Conservation (phyloP, 2,329 filamentous ascomycete genomes). For the Fusarium papillatum region DNA sequence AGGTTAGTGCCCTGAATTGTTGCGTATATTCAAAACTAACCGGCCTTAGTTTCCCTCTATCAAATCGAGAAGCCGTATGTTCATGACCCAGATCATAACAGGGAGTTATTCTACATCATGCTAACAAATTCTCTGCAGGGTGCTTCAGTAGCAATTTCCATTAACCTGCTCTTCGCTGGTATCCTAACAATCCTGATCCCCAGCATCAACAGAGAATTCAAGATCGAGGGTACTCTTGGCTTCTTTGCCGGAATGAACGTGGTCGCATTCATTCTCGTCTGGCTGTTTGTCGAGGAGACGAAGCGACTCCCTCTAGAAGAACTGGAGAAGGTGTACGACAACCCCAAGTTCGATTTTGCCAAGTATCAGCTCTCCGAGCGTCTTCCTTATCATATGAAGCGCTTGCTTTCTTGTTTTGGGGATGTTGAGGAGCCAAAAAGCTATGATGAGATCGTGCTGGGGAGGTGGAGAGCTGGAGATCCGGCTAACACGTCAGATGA, state of each 20-base stretch:
- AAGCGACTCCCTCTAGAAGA: conserved; percentile 62
- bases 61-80: conserved; percentile 59
- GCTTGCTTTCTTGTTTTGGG: neutral
- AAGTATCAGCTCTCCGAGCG: conserved; percentile 50
- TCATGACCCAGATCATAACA: accelerated
- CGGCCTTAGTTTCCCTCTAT: conserved; percentile 57
- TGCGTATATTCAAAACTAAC: too few species aligned
- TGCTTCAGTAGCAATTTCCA: conserved; percentile 60
- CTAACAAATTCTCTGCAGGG: conserved; percentile 49
- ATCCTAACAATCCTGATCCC: conserved; percentile 59
- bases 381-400: conserved; percentile 51
- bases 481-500: neutral
- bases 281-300: conserved; percentile 61
- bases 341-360: conserved; percentile 53
- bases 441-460: conserved; percentile 15
- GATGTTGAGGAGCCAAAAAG: neutral
- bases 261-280: conserved; percentile 59
- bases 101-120: accelerated
- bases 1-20: neutral
- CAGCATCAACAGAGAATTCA: conserved; percentile 40
- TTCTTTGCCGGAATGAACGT: conserved; percentile 61
- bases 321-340: conserved; percentile 40
- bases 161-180: conserved; percentile 62
- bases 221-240: conserved; percentile 51
- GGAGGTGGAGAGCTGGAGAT: neutral